Conservation (phyloP, 2,329 filamentous ascomycete species). For the Pseudogymnoascus verrucosus region DNA sequence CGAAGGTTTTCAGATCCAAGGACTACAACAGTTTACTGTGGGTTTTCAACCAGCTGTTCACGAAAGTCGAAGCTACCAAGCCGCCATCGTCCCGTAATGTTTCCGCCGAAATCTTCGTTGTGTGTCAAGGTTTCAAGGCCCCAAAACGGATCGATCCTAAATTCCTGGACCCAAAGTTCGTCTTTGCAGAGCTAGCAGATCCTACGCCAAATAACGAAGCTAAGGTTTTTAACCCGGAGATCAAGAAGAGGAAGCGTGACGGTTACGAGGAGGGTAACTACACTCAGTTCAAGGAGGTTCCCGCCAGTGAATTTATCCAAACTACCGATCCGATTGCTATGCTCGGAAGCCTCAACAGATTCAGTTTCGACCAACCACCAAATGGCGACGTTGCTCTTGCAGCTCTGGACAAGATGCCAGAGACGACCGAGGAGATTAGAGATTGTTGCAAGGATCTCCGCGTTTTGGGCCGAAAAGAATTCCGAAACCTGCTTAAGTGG, state of each 20-base stretch:
- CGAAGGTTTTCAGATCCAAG: constrained; percentile 94
- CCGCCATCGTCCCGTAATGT: constrained; percentile 93
- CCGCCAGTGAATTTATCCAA: constrained; percentile 89
- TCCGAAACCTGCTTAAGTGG: constrained; percentile 85
- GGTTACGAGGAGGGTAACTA: constrained; percentile 97
- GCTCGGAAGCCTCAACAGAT: constrained; percentile 73
- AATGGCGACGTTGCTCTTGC: constrained; percentile 81
- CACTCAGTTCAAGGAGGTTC: constrained; percentile 80
- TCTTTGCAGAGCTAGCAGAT: constrained; percentile 86
- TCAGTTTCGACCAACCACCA: constrained; percentile 72
- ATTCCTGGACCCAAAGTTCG: constrained; percentile 79
- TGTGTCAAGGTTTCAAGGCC: constrained; percentile 90
- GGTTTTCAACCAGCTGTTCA: constrained; percentile 96
- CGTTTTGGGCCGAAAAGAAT: constrained; percentile 87
- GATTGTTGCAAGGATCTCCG: constrained; percentile 76
- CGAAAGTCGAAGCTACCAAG: constrained; percentile 93
- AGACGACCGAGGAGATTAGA: constrained; percentile 77
- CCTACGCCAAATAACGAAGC: constrained; percentile 91
- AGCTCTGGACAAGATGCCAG: constrained; percentile 75
- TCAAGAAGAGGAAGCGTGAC: constrained; percentile 95
- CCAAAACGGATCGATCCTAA: constrained; percentile 89
- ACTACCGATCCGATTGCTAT: constrained; percentile 89
- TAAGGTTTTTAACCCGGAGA: constrained; percentile 94
- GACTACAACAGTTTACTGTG: constrained; percentile 94
- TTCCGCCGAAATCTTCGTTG: constrained; percentile 96